These are phyloP conservation scores for Boletus reticulatus DNA, from an alignment of 768 basidiomycete genomes.

Conservation along the genomic window DNA sequence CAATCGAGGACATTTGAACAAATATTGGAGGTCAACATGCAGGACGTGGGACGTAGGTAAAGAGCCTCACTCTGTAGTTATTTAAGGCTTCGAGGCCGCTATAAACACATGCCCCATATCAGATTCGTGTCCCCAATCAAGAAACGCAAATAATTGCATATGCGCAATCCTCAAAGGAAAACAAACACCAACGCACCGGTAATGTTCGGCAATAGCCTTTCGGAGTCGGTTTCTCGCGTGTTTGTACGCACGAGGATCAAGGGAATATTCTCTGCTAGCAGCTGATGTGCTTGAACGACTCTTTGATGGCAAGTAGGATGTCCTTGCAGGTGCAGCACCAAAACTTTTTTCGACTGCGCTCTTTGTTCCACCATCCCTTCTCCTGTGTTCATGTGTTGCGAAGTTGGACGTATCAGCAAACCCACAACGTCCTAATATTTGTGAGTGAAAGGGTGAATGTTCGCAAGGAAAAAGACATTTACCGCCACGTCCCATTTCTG, in stretches of 20 bases:
- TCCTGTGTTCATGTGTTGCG: slow-evolving; percentile 1
- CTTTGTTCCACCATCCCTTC: background rate
- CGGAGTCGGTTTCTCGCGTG: slow-evolving; percentile 84
- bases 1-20: background rate
- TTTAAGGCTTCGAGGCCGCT: slow-evolving; percentile 83
- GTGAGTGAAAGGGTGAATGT: background rate
- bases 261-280: slow-evolving; percentile 12
- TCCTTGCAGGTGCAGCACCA: background rate
- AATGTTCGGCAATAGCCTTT: slow-evolving; percentile 80
- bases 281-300: background rate
- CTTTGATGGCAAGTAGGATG: background rate
- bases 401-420: background rate
- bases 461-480: background rate
- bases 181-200: slow-evolving; percentile 47
- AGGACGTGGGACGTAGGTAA: background rate
- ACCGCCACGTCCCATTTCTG: slow-evolving; percentile 8
- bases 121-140: slow-evolving; percentile 2
- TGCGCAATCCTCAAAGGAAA: background rate
- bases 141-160: background rate
- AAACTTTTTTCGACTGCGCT: background rate
- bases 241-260: slow-evolving; percentile 76
- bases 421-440: background rate
- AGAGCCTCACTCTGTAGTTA: slow-evolving; percentile 73
- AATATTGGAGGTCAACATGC: background rate
- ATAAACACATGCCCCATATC: slow-evolving; percentile 5